phyloP scores from a whole-genome alignment of 2,329 filamentous ascomycete genomes.

The Pestalotiopsis sp. region DNA sequence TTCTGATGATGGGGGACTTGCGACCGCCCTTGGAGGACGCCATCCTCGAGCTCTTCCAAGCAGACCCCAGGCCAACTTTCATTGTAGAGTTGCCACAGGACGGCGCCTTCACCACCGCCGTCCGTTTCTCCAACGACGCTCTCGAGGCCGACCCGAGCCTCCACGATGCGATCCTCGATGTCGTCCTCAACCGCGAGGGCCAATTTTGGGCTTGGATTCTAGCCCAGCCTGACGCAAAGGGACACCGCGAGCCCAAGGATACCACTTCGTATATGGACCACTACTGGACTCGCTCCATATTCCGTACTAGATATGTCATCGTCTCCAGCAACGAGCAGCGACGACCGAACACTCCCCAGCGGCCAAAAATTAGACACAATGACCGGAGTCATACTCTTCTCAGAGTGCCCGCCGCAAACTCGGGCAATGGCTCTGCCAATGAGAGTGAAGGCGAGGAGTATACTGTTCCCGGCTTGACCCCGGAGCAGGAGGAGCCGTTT shows the following conservation, averaged over 20 bases:
- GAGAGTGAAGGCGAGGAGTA: constrained; percentile 23
- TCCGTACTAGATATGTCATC: constrained; percentile 39
- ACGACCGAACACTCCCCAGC: constrained; percentile 23
- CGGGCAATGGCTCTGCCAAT: background rate
- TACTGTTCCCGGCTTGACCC: constrained; percentile 37
- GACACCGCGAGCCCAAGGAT: background rate
- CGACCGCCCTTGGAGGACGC: constrained; percentile 3
- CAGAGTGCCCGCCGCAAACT: constrained; percentile 13
- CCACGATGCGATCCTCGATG: constrained; percentile 32
- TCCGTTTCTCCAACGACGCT: constrained; percentile 42
- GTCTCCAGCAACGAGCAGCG: constrained; percentile 42
- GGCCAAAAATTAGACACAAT: constrained; percentile 16
- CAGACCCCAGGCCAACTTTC: constrained; percentile 46
- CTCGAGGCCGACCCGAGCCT: constrained; percentile 33
- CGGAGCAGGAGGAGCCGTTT: constrained; percentile 40
- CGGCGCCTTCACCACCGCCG: constrained; percentile 11
- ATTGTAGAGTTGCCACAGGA: constrained; percentile 30
- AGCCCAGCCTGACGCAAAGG: constrained; percentile 16
- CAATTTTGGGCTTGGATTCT: constrained; percentile 45
- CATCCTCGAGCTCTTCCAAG: constrained; percentile 42
- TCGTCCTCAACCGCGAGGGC: constrained; percentile 33
- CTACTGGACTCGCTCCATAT: constrained; percentile 40
- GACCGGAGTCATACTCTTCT: constrained; percentile 18
- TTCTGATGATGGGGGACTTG: constrained; percentile 5
- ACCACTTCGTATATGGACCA: constrained; percentile 31